Evolutionary conservation across 257 asterid species (phyloP).

Genomic region (Fraxinus pennsylvanica): DNA sequence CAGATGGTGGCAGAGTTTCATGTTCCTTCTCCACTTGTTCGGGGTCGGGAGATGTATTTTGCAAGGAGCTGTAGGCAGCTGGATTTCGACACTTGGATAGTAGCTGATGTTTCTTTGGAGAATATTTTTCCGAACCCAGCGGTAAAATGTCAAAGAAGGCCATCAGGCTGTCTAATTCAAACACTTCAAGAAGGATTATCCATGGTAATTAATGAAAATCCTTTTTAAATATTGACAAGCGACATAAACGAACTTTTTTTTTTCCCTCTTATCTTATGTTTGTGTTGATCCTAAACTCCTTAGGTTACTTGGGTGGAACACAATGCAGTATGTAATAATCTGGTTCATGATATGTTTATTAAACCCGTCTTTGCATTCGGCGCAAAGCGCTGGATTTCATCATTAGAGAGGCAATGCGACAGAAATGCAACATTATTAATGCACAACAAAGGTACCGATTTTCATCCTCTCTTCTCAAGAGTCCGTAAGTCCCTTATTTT

Average conservation of each 20-base stretch:
- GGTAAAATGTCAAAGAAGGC: slow-evolving; percentile 40
- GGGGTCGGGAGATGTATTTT: slow-evolving; percentile 43
- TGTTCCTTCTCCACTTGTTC: slow-evolving; percentile 52
- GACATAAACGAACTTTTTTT: neutral
- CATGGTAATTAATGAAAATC: slow-evolving; percentile 28
- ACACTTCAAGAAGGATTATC: slow-evolving; percentile 45
- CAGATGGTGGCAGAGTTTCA: slow-evolving; percentile 56
- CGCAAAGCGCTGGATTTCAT: slow-evolving; percentile 55
- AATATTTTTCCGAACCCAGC: slow-evolving; percentile 40
- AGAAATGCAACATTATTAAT: slow-evolving; percentile 23
- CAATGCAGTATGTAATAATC: slow-evolving; percentile 29
- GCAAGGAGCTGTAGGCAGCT: slow-evolving; percentile 48
- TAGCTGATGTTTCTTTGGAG: slow-evolving; percentile 60
- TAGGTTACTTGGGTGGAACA: slow-evolving; percentile 71
- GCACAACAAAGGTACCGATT: slow-evolving; percentile 25
- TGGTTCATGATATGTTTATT: slow-evolving; percentile 30
- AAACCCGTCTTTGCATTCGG: slow-evolving; percentile 37
- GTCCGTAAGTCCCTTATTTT: neutral
- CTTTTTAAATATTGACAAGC: neutral
- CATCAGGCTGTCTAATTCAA: slow-evolving; percentile 64
- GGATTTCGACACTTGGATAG: slow-evolving; percentile 45
- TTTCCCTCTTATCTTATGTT: neutral
- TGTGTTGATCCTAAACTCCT: neutral
- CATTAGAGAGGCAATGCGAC: slow-evolving; percentile 47
- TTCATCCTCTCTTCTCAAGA: neutral